A percentile compares a stretch with the other conserved stretches of the same genome.
These are phyloP conservation scores for Apiospora kogelbergensis DNA, from an alignment of 2,329 filamentous ascomycete genomes.

Conservation along the genomic window DNA sequence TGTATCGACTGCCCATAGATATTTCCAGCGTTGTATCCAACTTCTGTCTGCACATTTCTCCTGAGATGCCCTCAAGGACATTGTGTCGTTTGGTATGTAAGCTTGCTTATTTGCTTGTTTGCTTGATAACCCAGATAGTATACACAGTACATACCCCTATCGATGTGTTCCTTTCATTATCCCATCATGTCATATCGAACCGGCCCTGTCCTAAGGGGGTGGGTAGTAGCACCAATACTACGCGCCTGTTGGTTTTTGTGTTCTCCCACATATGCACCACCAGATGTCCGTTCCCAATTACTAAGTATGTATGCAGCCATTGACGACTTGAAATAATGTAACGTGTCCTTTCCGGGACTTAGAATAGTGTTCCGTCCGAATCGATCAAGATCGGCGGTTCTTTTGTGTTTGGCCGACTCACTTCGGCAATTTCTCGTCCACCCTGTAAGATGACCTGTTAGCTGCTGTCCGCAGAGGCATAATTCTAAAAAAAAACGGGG, in stretches of 20 bases:
- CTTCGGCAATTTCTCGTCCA: conserved; percentile 92
- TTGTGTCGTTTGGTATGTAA: too few relatives aligned
- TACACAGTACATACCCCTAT: neutral
- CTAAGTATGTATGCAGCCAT: neutral
- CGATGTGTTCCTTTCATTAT: neutral
- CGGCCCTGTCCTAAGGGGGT: neutral
- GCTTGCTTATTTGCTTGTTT: neutral
- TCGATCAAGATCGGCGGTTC: conserved; percentile 95
- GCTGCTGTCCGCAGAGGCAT: conserved; percentile 10
- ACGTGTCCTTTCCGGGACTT: too few relatives aligned
- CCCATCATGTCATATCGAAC: neutral
- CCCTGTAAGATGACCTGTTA: conserved; percentile 52
- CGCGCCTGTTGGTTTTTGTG: neutral
- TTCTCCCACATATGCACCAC: neutral
- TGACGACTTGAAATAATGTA: neutral
- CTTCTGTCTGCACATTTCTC: too few relatives aligned
- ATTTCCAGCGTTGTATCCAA: too few relatives aligned
- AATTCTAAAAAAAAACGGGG: too few relatives aligned
- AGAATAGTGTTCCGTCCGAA: conserved; percentile 96
- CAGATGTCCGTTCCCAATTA: neutral
- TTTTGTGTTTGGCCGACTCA: conserved; percentile 92
- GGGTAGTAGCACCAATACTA: neutral
- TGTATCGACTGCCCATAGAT: too few relatives aligned
- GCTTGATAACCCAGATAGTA: neutral
- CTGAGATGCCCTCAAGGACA: neutral